Base-by-base conservation (phyloP, 176 grass and related monocot species). In the Themeda triandra region DNA sequence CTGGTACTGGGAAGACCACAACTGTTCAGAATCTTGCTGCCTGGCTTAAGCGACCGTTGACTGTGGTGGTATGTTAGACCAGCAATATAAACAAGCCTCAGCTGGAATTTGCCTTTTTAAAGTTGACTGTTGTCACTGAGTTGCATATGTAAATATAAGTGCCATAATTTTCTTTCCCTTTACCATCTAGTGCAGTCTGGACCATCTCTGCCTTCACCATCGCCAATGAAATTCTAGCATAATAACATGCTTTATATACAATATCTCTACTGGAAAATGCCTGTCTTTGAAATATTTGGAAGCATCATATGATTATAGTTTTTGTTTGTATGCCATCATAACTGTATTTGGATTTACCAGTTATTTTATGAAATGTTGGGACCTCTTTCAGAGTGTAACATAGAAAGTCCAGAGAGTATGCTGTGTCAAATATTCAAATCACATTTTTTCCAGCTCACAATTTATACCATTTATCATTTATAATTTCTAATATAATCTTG, bases 1-100 rank as follows among this genome's bases (percentile, higher is more conserved):
- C 95, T 65, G 95, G 95, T 46, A 98, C 95, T 11, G 95, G 95
- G 77, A 98, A 98, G 86, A 98, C 95, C 32, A 98, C 95, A n/a
- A 59, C 88, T 13, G 91, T 98, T 71, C 95, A 98, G 85, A 93
- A 93, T 87, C 89, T 95, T 76, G 95, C 92, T 60, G 65, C 90
- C 29, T 92, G 90, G 92, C 91, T 98, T 79, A 88, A 90, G 84
- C 92, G 83, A 42, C 80, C 84, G 11, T 71, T 98, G 69, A 98
- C 91, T 75, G 95, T 98, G 72, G 88, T 98, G 95, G 95, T 98
- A 86, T 12, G 73, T 80, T 79, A 30, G 77, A 76, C 18, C 29
- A 75, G 10, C 46, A 82, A 21, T 12, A 77, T 60, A 59, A 40
- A 9, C 66, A 56, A 44, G 54, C 0, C 13, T 82, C 25, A 69